These are phyloP conservation scores for Prunella vulgaris DNA, from an alignment of 257 asterid species.

Conservation along the genomic window DNA sequence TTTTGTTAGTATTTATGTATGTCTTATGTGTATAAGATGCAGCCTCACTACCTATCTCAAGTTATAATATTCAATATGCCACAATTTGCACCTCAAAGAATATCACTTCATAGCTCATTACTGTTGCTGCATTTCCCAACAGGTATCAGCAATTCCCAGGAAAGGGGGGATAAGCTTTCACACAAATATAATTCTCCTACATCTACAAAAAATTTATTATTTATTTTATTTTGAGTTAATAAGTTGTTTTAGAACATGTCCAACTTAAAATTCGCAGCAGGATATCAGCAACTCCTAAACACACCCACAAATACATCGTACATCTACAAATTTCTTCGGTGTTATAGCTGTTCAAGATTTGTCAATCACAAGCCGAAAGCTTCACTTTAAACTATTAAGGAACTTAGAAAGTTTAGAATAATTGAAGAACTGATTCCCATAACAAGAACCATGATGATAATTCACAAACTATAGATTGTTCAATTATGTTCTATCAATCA, in stretches of 20 bases:
- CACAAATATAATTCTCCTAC: too few relatives aligned
- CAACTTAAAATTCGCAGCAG: background rate
- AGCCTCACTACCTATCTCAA: background rate
- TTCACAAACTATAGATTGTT: background rate
- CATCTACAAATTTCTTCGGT: background rate
- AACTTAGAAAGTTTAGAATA: background rate
- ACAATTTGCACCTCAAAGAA: background rate
- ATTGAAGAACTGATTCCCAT: background rate
- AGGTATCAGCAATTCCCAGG: background rate
- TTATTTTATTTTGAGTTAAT: background rate
- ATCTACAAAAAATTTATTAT: background rate
- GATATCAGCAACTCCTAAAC: background rate
- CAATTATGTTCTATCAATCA: slow-evolving; percentile 1
- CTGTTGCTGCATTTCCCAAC: background rate
- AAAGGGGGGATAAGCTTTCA: too few relatives aligned
- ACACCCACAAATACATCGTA: background rate
- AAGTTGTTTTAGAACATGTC: background rate
- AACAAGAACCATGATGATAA: background rate
- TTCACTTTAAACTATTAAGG: background rate
- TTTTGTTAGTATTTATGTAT: background rate
- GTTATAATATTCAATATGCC: background rate
- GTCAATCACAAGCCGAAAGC: background rate
- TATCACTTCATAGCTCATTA: background rate
- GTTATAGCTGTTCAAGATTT: background rate
- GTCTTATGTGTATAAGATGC: background rate